phyloP scores from a whole-genome alignment of 345 rosid genomes.

The Xanthoceras sorbifolium region DNA sequence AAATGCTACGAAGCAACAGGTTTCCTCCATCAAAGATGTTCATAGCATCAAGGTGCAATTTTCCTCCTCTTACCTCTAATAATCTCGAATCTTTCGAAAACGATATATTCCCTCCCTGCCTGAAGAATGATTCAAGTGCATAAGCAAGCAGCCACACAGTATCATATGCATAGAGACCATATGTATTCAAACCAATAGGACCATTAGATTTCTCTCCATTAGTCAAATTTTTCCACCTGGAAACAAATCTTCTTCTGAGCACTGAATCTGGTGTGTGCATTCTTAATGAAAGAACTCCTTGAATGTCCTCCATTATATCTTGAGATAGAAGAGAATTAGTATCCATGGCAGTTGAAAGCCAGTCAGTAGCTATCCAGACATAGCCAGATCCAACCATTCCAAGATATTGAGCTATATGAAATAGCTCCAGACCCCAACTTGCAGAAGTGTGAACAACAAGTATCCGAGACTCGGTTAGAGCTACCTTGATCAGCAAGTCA shows the following conservation, averaged over 20 bases:
- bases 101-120: conserved; percentile 63
- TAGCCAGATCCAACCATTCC: conserved; percentile 78
- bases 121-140: conserved; percentile 60
- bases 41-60: conserved; percentile 71
- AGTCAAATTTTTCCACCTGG: conserved; percentile 73
- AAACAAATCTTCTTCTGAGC: conserved; percentile 56
- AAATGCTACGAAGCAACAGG: conserved; percentile 56
- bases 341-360: conserved; percentile 58
- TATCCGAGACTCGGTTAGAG: conserved; percentile 75
- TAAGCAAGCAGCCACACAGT: conserved; percentile 82
- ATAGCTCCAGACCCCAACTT: conserved; percentile 52
- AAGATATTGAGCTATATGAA: conserved; percentile 57
- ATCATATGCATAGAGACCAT: conserved; percentile 79
- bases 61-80: conserved; percentile 36
- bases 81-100: conserved; percentile 57
- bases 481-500: conserved; percentile 63
- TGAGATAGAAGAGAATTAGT: conserved; percentile 49
- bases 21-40: conserved; percentile 68
- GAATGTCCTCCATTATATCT: conserved; percentile 44
- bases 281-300: conserved; percentile 76
- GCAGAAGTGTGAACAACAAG: conserved; percentile 58
- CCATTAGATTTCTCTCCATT: conserved; percentile 8
- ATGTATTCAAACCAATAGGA: conserved; percentile 56
- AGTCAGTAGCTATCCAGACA: conserved; percentile 70
- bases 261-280: conserved; percentile 65